Evolutionary conservation across 1,284 basidiomycete species (phyloP), one percentile per base, ranked within the genome.

Genomic region (Kalmanozyma brasiliensis): DNA sequence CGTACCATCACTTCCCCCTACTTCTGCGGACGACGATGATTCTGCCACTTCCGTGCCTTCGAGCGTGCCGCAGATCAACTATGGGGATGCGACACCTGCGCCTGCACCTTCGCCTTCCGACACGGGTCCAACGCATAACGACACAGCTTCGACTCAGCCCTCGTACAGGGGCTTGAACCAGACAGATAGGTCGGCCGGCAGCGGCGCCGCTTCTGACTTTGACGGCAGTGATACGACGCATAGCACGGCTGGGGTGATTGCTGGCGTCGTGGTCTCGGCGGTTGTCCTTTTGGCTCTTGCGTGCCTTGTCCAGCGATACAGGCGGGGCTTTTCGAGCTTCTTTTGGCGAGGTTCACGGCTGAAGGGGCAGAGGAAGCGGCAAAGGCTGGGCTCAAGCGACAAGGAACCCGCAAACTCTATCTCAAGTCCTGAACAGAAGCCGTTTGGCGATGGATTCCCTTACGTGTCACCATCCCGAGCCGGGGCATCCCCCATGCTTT

Each of bases 361-460:
- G 22, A 38, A 33, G 7, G 43, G 30, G 22, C 29, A 46, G 2
- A 43, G 8, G 2, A 43, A 22, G 3, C 26, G 41, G 24, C 49
- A 65, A 16, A 14, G 62, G 10, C 34, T 65, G 11, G 30, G 41
- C 1, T 59, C 56, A 19, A 34, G 53, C 8, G 62, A 66, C 16
- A 42, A 48, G 0, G n/a, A n/a, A n/a, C n/a, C n/a, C n/a, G n/a
- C n/a, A n/a, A n/a, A n/a, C n/a, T n/a, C n/a, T n/a, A n/a, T n/a
- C n/a, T n/a, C n/a, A n/a, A n/a, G n/a, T n/a, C n/a, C n/a, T n/a
- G n/a, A n/a, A n/a, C n/a, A n/a, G n/a, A n/a, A n/a, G 19, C 1
- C 19, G 22, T 16, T 40, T 32, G 29, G 3, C 14, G 19, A 38
- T 8, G 20, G 35, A 30, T 20, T 62, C n/a, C 22, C n/a, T 6